These are phyloP conservation scores for Plasmodium ovale DNA, from an alignment of 169 alveolate species.

Conservation along the genomic window DNA sequence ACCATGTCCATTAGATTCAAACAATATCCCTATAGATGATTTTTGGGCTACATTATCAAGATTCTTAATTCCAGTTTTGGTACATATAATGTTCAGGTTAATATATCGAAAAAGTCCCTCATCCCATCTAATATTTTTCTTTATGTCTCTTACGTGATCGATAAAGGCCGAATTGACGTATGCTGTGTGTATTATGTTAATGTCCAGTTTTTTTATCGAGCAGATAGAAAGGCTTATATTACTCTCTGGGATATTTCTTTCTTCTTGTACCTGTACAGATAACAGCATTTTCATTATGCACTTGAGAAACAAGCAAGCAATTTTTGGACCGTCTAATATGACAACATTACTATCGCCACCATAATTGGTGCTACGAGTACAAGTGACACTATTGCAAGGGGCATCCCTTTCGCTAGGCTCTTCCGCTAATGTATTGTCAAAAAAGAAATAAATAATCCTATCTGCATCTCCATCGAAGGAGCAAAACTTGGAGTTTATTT, in stretches of 20 bases:
- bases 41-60: slow-evolving; percentile 69
- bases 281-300: slow-evolving; percentile 59
- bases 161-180: slow-evolving; percentile 44
- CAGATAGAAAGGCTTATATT: too few relatives aligned
- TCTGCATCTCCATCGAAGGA: slow-evolving; percentile 87
- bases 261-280: background rate
- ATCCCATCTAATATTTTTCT: background rate
- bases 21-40: slow-evolving; percentile 78
- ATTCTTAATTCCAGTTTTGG: slow-evolving; percentile 81
- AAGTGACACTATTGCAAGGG: background rate
- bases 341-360: slow-evolving; percentile 3
- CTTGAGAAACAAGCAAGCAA: slow-evolving; percentile 68
- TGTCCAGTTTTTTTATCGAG: slow-evolving; percentile 29
- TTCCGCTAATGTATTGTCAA: slow-evolving; percentile 21
- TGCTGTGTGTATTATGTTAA: slow-evolving; percentile 64
- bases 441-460: slow-evolving; percentile 77
- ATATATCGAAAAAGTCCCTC: slow-evolving; percentile 37
- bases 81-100: slow-evolving; percentile 63
- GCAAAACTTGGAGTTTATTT: slow-evolving; percentile 65
- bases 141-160: slow-evolving; percentile 14
- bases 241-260: slow-evolving; percentile 11
- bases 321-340: slow-evolving; percentile 79
- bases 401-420: too few relatives aligned
- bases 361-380: background rate
- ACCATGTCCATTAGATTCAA: slow-evolving; percentile 87